Conservation (phyloP, 768 basidiomycete species). For the Dacryopinax primogenitus region DNA sequence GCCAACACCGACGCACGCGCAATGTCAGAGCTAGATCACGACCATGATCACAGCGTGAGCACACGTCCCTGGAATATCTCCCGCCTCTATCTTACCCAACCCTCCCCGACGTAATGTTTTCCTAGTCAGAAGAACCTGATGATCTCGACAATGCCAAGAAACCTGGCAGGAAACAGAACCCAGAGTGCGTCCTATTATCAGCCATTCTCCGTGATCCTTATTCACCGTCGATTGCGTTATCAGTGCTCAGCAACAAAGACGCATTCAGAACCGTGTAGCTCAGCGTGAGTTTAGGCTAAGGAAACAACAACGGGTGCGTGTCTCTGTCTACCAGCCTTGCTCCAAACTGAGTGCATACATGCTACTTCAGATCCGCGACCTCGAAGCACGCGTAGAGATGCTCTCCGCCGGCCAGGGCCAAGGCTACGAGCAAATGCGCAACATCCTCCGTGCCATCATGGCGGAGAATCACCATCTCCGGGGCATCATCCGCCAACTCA, state of each 20-base stretch:
- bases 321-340: background rate
- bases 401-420: conserved; percentile 88
- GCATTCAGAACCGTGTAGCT: conserved; percentile 40
- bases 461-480: conserved; percentile 78
- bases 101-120: background rate
- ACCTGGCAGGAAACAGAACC: conserved; percentile 80
- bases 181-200: conserved; percentile 32
- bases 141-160: conserved; percentile 29
- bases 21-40: background rate
- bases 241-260: conserved; percentile 16
- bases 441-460: conserved; percentile 74
- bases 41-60: background rate
- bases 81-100: background rate
- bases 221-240: background rate
- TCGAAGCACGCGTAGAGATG: conserved; percentile 90
- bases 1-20: background rate
- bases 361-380: conserved; percentile 65
- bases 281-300: conserved; percentile 85
- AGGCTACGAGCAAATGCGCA: conserved; percentile 66
- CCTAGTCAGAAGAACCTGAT: conserved; percentile 12
- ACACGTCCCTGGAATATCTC: background rate
- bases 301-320: conserved; percentile 69
- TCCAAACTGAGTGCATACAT: background rate
- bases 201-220: background rate
- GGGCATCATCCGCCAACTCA: conserved; percentile 58